phyloP scores from a whole-genome alignment of 2,329 filamentous ascomycete genomes.

The Sordariomycetes sp. region DNA sequence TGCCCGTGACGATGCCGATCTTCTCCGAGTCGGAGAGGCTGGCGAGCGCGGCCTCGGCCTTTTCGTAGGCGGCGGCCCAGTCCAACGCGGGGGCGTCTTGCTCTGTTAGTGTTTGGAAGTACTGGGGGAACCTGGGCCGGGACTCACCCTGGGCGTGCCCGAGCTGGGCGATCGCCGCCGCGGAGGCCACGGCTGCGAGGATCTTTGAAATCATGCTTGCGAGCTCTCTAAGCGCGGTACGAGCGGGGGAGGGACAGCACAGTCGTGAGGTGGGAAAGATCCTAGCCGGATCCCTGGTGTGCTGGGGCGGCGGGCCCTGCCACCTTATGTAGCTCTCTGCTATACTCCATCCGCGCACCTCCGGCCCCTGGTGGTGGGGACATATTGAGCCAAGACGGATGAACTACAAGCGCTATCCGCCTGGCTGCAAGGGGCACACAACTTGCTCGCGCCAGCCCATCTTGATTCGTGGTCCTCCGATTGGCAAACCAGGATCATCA shows the following conservation, averaged over 20 bases:
- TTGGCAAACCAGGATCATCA: background rate
- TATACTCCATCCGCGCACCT: background rate
- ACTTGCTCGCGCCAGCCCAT: background rate
- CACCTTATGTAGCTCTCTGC: background rate
- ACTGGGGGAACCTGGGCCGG: background rate
- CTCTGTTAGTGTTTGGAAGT: background rate
- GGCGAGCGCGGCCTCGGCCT: conserved; percentile 55
- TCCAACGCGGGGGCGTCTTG: conserved; percentile 1
- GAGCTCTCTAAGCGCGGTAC: background rate
- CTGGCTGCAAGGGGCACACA: background rate
- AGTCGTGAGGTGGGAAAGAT: background rate
- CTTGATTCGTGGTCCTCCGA: background rate
- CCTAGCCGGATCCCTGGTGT: background rate
- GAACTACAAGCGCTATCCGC: background rate
- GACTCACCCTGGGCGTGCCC: conserved; percentile 3
- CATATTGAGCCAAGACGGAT: background rate
- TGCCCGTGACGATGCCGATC: conserved; percentile 67
- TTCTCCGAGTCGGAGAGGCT: conserved; percentile 68
- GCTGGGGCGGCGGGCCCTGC: background rate
- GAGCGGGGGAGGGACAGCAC: background rate
- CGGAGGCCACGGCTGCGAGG: background rate
- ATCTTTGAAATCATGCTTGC: conserved; percentile 2
- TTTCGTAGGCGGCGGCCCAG: conserved; percentile 61
- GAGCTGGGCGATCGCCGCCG: background rate
- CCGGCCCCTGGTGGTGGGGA: background rate